Base-by-base conservation (phyloP, 2,329 filamentous ascomycete species). In the Cladosporium velox region DNA sequence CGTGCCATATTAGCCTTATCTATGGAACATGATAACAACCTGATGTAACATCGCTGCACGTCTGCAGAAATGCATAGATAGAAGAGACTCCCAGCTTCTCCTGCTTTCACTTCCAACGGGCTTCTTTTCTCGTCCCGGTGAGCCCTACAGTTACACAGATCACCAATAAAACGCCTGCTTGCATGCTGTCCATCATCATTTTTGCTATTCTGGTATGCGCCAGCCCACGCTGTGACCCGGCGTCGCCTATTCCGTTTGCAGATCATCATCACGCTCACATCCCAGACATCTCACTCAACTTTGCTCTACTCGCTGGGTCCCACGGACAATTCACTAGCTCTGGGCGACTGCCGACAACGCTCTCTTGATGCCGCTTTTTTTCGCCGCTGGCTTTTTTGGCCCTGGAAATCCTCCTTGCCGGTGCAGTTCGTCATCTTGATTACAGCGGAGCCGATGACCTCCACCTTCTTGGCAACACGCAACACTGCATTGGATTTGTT, bases 81-180 rank as follows among this genome's bases (percentile, higher is more conserved):
- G 18, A 55, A 32, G 28, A 55, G 18, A 34, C 18, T 30, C n/a
- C n/a, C 15, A 32, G 30, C 28, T 34, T 12, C 8, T 18, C 8
- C 11, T 34, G 18, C 28, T 34, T 34, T 30, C 52, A 51, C 28
- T 5, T 32, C 10, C 15, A 3, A 7, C 44, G 5, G 34, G 10
- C 3, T 32, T 12, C 11, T 28, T 18, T 18, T 32, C 26, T 12
- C 18, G 18, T 32, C 12, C 26, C 28, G 38, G n/a, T 30, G 21
- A 26, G 28, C 38, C 26, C 32, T 18, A 34, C 49, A 4, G 60
- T 63, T 41, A 38, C 60, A 63, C 60, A 15, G 38, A 63, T 54
- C 60, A 63, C 60, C 60, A 63, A 63, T 63, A 63, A 28, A 55
- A 63, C 60, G 60, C 49, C 60, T 41, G 59, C 59, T n/a, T 62